These are phyloP conservation scores for Cutaneotrichosporon cyanovorans DNA, from an alignment of 1,284 basidiomycete species.

Conservation along the genomic window DNA sequence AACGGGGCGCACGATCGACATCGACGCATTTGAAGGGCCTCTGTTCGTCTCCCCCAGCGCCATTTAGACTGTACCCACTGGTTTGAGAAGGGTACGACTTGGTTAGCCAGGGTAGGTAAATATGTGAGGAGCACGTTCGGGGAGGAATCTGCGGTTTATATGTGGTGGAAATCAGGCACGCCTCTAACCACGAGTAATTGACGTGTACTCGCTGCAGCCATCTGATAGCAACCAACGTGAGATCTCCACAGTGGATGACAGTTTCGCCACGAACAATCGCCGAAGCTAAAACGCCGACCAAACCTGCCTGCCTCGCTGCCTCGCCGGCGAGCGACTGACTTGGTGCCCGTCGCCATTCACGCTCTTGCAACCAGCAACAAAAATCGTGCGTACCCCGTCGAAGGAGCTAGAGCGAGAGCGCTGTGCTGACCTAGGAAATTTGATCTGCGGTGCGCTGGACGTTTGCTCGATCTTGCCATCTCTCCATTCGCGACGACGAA, in stretches of 20 bases:
- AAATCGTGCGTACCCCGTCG: slow-evolving; percentile 9
- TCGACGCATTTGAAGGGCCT: slow-evolving; percentile 35
- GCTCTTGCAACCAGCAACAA: slow-evolving; percentile 10
- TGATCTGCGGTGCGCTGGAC: background rate
- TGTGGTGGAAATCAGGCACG: background rate
- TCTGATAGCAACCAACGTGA: background rate
- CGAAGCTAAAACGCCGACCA: background rate
- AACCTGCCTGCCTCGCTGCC: background rate
- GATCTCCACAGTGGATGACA: too few species aligned
- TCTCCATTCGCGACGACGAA: background rate
- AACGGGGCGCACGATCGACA: slow-evolving; percentile 10
- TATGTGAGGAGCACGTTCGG: background rate
- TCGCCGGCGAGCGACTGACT: background rate
- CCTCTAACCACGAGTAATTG: background rate
- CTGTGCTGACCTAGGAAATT: slow-evolving; percentile 8
- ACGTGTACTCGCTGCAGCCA: background rate
- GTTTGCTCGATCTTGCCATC: background rate
- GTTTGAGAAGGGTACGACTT: slow-evolving; percentile 10
- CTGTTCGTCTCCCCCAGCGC: slow-evolving; percentile 8
- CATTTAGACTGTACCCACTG: slow-evolving; percentile 8
- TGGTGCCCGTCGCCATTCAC: background rate
- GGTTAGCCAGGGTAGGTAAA: slow-evolving; percentile 6
- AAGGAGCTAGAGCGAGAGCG: background rate
- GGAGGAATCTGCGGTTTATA: background rate
- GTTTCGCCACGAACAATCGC: slow-evolving; percentile 5